phyloP scores from a whole-genome alignment of 139 green algal genomes.

The Chlamydomonas incerta region DNA sequence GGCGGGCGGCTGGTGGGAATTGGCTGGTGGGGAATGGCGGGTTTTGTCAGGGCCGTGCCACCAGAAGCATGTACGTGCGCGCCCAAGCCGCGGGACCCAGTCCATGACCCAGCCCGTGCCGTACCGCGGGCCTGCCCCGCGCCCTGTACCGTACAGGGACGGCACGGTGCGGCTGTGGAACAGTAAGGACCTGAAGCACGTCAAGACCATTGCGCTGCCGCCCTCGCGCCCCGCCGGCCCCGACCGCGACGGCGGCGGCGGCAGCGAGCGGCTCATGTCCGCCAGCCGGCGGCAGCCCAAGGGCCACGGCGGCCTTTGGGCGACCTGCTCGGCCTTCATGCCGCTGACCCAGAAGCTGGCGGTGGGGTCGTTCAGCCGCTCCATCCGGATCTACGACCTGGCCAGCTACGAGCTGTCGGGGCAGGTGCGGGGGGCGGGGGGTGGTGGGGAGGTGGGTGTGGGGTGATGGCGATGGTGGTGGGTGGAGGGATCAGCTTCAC shows the following conservation, averaged over 20 bases:
- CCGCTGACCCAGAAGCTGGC: conserved; percentile 66
- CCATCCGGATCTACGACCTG: conserved; percentile 73
- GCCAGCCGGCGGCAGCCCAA: not conserved
- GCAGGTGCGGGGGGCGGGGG: not conserved
- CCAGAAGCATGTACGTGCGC: not conserved
- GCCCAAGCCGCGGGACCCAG: not conserved
- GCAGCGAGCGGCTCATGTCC: not conserved
- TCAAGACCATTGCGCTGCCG: conserved; percentile 41
- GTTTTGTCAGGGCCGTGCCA: no score
- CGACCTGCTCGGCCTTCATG: conserved; percentile 60
- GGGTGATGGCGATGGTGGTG: no score
- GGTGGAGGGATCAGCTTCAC: no score
- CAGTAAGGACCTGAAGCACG: conserved; percentile 61
- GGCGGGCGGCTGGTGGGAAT: no score
- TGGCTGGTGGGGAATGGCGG: no score
- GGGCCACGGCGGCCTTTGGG: conserved; percentile 48
- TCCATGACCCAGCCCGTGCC: no score
- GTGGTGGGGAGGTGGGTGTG: no score
- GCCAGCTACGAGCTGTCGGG: conserved; percentile 54
- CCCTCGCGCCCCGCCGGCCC: not conserved
- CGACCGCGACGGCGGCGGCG: not conserved
- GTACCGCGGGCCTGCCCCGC: not conserved
- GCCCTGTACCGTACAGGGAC: conserved; percentile 53
- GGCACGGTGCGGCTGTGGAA: conserved; percentile 72
- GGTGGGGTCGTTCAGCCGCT: conserved; percentile 62